Base-by-base conservation (phyloP, 345 rosid species). In the Arabidopsis arenosa region DNA sequence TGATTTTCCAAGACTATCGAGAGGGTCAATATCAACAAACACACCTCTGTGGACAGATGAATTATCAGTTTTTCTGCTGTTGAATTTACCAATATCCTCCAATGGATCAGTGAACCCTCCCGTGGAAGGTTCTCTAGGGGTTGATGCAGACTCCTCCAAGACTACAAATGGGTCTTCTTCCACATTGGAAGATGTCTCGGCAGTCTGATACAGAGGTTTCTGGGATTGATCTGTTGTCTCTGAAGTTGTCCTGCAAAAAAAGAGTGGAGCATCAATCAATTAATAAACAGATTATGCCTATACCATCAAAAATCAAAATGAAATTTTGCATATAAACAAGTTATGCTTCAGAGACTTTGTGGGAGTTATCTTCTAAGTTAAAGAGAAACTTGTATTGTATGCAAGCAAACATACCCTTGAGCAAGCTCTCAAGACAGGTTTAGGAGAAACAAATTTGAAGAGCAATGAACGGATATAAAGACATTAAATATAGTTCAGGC, bases 1-100 rank as follows among this genome's bases (percentile, higher is more conserved):
- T 40, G 88, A 74, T 73, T 84, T 90, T 53, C 88, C 92, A 81
- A 89, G 83, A 80, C 68, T 77, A 47, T 85, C 86, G 52, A 90
- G 82, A 11, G 97, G 80, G 70, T 89, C 97, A 68, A 83, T 36
- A 79, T 88, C 96, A 82, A 81, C 91, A 80, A 81, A 88, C 15
- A 74, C 69, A 66, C 85, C 90, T 71, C 78, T 83, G 23, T 56
- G 73, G 9, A 57, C 77, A 45, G 84, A 76, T 60, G 89, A 70
- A 66, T 68, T 73, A 33, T 85, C 83, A 66, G 73, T 61, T 68
- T 77, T 83, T 67, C 75, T 74, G 67, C 75, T 89, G 68, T 86
- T 75, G 74, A 80, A 69, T 68, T 75, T 80, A 76, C 81, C 74
- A 77, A 85, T 79, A 63, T 85, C 87, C 48, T 85, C 88, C 68